Evolutionary conservation across 192 early-diverging fungal species (phyloP).

Genomic region (Umbelopsis sp.): DNA sequence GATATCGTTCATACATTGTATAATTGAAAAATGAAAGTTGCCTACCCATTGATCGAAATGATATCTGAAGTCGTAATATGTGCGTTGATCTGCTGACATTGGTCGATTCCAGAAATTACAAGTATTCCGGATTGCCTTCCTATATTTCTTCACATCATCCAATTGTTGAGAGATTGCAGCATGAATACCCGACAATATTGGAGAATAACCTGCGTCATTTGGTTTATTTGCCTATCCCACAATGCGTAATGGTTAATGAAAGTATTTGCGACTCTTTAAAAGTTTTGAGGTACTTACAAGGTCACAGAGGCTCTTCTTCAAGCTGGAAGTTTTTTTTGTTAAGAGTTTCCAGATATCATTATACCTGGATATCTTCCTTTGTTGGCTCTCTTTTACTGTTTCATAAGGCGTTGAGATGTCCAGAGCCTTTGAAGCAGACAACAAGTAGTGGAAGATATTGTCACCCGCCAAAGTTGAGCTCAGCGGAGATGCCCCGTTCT

Average conservation of each 20-base stretch:
- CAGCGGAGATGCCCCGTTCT: slow-evolving; percentile 24
- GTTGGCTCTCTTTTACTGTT: background rate
- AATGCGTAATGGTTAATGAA: background rate
- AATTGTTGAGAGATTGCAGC: slow-evolving; percentile 19
- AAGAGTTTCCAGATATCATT: slow-evolving; percentile 17
- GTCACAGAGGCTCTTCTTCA: background rate
- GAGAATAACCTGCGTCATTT: slow-evolving; percentile 30
- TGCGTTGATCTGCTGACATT: background rate
- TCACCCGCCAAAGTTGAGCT: slow-evolving; percentile 17
- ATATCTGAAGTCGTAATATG: background rate
- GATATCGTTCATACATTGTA: too few relatives aligned
- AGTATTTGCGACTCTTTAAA: too few relatives aligned
- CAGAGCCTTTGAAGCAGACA: background rate
- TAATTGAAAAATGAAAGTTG: background rate
- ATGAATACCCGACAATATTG: slow-evolving; percentile 21
- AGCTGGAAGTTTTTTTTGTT: background rate
- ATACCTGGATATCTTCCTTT: background rate
- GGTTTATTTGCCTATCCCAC: slow-evolving; percentile 21
- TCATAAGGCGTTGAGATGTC: slow-evolving; percentile 6
- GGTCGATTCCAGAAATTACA: background rate
- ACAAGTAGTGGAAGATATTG: slow-evolving; percentile 37
- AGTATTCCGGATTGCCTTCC: background rate
- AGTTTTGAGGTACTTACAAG: too few relatives aligned
- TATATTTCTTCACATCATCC: slow-evolving; percentile 4
- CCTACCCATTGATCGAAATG: slow-evolving; percentile 3